Evolutionary conservation across 345 rosid species (phyloP), one percentile per base, ranked within the genome.

Genomic region (Gossypium bickii): DNA sequence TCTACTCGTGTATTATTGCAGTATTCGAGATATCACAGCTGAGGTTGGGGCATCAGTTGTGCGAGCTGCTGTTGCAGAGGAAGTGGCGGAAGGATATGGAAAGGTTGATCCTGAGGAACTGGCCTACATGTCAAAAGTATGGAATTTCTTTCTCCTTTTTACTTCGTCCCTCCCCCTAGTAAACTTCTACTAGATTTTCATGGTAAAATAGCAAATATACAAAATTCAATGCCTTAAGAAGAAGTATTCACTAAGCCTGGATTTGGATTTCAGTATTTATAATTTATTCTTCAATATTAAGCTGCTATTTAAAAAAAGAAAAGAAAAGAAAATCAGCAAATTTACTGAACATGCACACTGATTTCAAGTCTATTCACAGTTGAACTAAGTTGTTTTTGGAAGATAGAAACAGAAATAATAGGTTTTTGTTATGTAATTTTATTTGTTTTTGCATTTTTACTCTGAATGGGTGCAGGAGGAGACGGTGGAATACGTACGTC

Each of bases 41-140:
- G 94, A 93, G 83, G 99, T 95, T 7, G 97, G 96, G 56, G 94
- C 99, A 9, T 94, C 99, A 61, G 99, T 95, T 81, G 59, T 95
- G 72, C 85, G 83, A 80, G 89, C 99, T 75, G 97, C 99, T 3
- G 89, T 92, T 61, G 81, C 82, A 16, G 98, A 93, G 76, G 90
- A 79, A 64, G n/a, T 90, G 68, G 99, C 94, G 7, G 97, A 95
- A 81, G 99, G 99, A 53, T 89, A 83, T 59, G 86, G 90, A 18
- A 92, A 91, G 47, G 84, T 91, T 2, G 92, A 89, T 56, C 85
- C 93, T 58, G 84, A 63, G 79, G 99, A 95, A 82, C 91, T 95
- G 52, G 71, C 57, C 78, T 85, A 80, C 69, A 88, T 95, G 99
- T 91, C 99, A 73, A 87, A 93, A 82, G 99, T 95, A 84, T 18